phyloP scores from a whole-genome alignment of 2,329 filamentous ascomycete species.

The Stagonosporopsis cucurbitacearum region DNA sequence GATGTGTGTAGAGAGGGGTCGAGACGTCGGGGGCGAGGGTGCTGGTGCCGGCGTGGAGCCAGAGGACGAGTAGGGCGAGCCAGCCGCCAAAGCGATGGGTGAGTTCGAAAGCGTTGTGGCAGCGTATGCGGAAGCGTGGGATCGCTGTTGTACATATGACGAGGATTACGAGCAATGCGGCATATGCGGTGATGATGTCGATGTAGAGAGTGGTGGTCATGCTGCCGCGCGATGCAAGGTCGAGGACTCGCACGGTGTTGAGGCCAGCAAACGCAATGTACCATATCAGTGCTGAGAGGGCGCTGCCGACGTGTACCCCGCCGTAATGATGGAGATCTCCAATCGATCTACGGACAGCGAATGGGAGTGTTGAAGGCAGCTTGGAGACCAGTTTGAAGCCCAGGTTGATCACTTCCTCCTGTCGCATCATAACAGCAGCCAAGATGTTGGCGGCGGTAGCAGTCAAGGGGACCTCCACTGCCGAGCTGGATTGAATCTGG shows the following conservation, averaged over 20 bases:
- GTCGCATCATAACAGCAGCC: conserved; percentile 39
- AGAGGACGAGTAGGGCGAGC: conserved; percentile 37
- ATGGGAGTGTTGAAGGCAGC: conserved; percentile 31
- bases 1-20: conserved; percentile 13
- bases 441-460: conserved; percentile 46
- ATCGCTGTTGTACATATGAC: conserved; percentile 35
- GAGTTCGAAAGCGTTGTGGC: conserved; percentile 46
- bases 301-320: conserved; percentile 44
- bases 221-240: neutral
- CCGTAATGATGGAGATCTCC: conserved; percentile 44
- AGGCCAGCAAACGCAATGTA: conserved; percentile 51
- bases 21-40: conserved; percentile 4
- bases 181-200: conserved; percentile 24
- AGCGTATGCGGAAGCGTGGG: conserved; percentile 30
- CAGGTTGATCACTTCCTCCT: conserved; percentile 44
- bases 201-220: conserved; percentile 29
- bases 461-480: conserved; percentile 21
- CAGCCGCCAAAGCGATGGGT: conserved; percentile 48
- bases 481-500: neutral
- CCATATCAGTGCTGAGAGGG: conserved; percentile 49
- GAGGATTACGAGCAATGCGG: conserved; percentile 27
- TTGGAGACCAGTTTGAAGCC: conserved; percentile 38
- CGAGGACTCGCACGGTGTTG: conserved; percentile 33
- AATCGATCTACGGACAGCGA: conserved; percentile 31
- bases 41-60: conserved; percentile 28